Base-by-base conservation (phyloP, 768 basidiomycete genomes). In the Sistotremastrum niveocremeum region DNA sequence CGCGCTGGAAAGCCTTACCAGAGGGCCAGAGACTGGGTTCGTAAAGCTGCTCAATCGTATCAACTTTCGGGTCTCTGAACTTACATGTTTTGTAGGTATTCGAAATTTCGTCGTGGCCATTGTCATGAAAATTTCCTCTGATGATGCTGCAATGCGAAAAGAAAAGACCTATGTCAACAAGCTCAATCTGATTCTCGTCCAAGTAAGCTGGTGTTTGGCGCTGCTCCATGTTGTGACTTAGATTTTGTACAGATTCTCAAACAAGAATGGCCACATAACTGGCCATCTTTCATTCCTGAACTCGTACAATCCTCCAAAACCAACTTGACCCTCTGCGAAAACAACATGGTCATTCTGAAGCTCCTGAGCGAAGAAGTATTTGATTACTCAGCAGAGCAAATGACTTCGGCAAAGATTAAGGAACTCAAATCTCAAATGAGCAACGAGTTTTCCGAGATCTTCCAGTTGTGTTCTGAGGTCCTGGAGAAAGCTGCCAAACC, bases 261-360 rank as follows among this genome's bases (percentile, higher is more conserved):
- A 66, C 95, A 98, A 70, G 95, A 97, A 62, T 99, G 95, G 95
- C 94, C 94, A 29, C 88, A 95, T 61, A 91, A 95, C 58, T 99
- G 95, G 95, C 93, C 94, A 33, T 86, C 76, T 20, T 98, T 97
- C 70, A 95, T 97, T 56, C 80, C 86, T 7, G 93, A 98, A 63
- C 85, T 98, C 40, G 91, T 98, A 49, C 84, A 91, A 54, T 95
- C 94, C 6, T 98, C 94, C 39, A 94, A 94, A 64, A 89, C 88
- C 38, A 97, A 91, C 60, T 77, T 97, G 37, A 81, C 87, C 2
- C 76, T 98, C 32, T 98, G 95, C 73, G 95, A 99, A 68, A 99
- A 99, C 74, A 99, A 99, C 68, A 99, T 99, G 95, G 77, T 90
- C 62, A 98, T 99, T 60, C 73, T 98, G 55, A 87, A 88, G 58